Base-by-base conservation (phyloP, 768 basidiomycete genomes). In the Leccinum disarticulatum region DNA sequence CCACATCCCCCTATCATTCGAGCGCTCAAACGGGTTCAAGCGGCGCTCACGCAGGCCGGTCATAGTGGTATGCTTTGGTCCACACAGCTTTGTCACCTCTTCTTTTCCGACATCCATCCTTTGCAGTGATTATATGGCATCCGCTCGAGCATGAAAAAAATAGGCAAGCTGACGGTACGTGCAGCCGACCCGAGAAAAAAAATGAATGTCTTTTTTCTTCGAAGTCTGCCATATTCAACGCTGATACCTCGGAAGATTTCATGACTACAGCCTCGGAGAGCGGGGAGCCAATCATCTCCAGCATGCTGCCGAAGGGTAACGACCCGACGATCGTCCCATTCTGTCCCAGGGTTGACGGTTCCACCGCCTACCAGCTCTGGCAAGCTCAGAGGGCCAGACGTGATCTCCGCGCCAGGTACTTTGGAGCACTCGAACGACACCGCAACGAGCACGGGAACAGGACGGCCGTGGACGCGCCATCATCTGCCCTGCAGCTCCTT, bases 361-460 rank as follows among this genome's bases (percentile, higher is more conserved):
- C 78, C 10, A 79, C 81, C 1, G 84, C 87, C 0, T 87, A 83
- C 64, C 76, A 85, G 50, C 77, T 88, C n/a, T 92, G 89, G 89
- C 83, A 88, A 65, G 51, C 84, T 8, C 87, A 89, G 27, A 84
- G 81, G 64, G 66, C 69, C 19, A 65, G 15, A 65, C 72, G 71
- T 4, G 76, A 78, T 11, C 61, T 87, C 31, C 80, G 87, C 27
- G 76, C 84, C 64, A 77, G 79, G 52, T 84, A 90, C 66, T 70
- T 88, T 88, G 50, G 80, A 85, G 52, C 73, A 82, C 53, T 91
- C 89, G 76, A 25, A 25, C 25, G 25, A 25, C 25, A 25, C 25
- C 25, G 25, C 25, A 3, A 25, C 25, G 25, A 25, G 25, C 25
- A 25, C 25, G 25, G 25, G 25, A 25, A 25, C 25, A 25, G 25